A percentile compares a stretch with the other conserved stretches of the same genome.
phyloP scores from a whole-genome alignment of 257 asterid genomes.

The Solanum bukasovii region DNA sequence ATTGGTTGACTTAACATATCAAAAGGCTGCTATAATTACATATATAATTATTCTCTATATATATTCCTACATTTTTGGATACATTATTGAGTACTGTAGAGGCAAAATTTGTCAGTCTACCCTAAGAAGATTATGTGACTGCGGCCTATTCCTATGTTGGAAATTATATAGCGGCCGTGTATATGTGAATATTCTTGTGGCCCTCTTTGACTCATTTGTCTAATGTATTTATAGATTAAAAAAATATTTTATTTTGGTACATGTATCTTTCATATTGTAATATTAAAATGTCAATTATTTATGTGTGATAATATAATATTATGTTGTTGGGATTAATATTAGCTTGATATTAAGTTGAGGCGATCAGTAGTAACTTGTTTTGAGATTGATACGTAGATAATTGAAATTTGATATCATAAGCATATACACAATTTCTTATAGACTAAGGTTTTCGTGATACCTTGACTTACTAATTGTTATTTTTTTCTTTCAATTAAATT shows the following conservation, averaged over 20 bases:
- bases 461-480: neutral
- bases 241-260: neutral
- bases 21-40: neutral
- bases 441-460: neutral
- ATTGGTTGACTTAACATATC: neutral
- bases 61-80: neutral
- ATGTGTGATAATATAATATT: neutral
- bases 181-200: neutral
- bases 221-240: neutral
- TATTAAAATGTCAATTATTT: neutral
- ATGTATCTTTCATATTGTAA: neutral
- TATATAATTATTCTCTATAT: neutral
- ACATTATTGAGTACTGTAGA: neutral
- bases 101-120: neutral
- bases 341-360: neutral
- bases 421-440: neutral
- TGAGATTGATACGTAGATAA: neutral
- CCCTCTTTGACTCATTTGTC: neutral
- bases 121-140: neutral
- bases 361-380: neutral
- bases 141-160: neutral
- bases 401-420: neutral
- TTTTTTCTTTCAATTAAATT: neutral
- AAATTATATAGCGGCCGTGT: neutral
- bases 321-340: neutral